Percentiles rank a stretch among this genome's conserved stretches.
Evolutionary conservation across 305 asterid genomes (phyloP).

Genomic region (Fraxinus xanthoxyloides): DNA sequence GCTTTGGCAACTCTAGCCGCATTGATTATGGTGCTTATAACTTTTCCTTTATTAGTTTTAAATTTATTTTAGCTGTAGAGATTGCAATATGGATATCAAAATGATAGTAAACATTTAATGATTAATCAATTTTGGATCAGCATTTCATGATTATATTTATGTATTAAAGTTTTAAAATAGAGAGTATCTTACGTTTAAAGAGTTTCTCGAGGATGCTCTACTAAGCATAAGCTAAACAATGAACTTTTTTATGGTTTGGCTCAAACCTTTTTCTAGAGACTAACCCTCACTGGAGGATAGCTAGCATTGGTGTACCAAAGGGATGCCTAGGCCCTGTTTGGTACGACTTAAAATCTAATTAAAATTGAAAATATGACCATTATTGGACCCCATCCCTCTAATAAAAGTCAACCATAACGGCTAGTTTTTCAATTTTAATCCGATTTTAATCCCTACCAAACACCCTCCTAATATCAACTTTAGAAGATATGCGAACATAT

Average conservation of each 20-base stretch:
- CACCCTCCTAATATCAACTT: neutral
- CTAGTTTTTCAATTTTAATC: no score
- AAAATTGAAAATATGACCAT: no score
- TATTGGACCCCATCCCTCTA: no score
- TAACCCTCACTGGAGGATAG: neutral
- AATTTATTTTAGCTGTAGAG: neutral
- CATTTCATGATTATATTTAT: neutral
- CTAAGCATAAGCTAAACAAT: neutral
- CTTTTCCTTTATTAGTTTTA: neutral
- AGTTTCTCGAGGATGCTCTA: neutral
- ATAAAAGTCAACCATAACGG: no score
- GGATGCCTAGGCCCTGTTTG: no score
- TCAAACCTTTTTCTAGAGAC: neutral
- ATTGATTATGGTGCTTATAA: conserved; percentile 63
- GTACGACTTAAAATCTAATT: no score
- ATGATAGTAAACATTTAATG: neutral
- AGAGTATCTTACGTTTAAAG: no score
- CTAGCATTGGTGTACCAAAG: neutral
- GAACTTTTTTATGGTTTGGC: neutral
- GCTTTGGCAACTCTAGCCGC: conserved; percentile 80
- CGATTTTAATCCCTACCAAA: no score
- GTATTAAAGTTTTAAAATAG: neutral
- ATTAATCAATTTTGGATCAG: neutral
- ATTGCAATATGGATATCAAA: neutral
- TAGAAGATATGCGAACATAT: neutral